Conservation (phyloP, 805 yeast species). For the Candida sakaeoensis region DNA sequence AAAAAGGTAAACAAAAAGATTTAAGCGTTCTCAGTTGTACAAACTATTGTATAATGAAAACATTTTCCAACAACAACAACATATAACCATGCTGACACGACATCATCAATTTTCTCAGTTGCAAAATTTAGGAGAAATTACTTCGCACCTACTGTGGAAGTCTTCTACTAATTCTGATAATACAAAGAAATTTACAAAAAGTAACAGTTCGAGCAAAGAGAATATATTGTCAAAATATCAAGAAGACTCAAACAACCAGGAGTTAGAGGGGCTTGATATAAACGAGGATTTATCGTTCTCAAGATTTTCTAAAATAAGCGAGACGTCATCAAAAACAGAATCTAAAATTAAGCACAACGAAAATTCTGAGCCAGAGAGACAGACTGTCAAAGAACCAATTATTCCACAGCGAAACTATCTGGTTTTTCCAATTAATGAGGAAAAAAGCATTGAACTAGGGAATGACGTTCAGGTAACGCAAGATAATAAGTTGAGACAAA, state of each 20-base stretch:
- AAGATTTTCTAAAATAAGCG: constrained; percentile 28
- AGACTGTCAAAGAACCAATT: no score
- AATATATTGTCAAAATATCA: constrained; percentile 29
- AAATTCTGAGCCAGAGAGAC: neutral
- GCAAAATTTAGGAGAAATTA: constrained; percentile 4
- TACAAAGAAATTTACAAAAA: neutral
- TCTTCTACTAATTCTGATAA: neutral
- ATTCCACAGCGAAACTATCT: no score
- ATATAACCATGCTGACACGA: constrained; percentile 3
- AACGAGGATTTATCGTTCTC: constrained; percentile 29
- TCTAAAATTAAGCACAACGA: neutral
- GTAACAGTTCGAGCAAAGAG: constrained; percentile 3
- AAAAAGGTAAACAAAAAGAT: constrained; percentile 5
- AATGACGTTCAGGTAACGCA: constrained; percentile 2
- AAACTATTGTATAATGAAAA: constrained; percentile 1
- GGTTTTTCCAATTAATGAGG: constrained; percentile 5
- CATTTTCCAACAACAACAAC: neutral
- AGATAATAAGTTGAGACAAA: neutral
- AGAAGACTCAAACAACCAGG: constrained; percentile 20
- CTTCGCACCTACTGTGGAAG: constrained; percentile 5
- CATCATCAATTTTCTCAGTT: constrained; percentile 5
- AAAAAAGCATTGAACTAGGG: constrained; percentile 6
- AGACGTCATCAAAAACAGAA: neutral
- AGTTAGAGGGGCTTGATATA: constrained; percentile 24
- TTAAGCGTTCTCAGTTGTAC: neutral